A percentile compares a stretch with the other conserved stretches of the same genome.
These are phyloP conservation scores for Podochytrium sp. DNA, from an alignment of 192 early-diverging fungal genomes.

Conservation along the genomic window DNA sequence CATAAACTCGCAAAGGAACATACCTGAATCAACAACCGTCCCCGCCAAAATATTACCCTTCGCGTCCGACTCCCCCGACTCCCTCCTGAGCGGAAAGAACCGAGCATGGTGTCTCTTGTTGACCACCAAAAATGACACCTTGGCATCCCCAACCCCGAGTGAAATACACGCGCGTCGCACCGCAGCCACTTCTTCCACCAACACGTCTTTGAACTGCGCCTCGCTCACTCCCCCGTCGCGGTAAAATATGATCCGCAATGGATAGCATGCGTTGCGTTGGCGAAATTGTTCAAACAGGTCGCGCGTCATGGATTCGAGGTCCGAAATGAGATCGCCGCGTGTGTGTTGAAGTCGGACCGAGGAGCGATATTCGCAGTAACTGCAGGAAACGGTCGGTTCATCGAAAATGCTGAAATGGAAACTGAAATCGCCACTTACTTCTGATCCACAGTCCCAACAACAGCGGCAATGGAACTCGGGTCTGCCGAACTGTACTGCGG, in stretches of 20 bases:
- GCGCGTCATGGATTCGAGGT: slow-evolving; percentile 66
- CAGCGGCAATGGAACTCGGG: slow-evolving; percentile 54
- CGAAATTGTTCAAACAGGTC: slow-evolving; percentile 70
- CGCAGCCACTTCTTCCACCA: slow-evolving; percentile 69
- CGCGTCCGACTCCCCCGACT: slow-evolving; percentile 28
- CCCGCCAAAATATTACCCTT: slow-evolving; percentile 54
- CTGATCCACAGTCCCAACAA: slow-evolving; percentile 51
- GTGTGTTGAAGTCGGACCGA: slow-evolving; percentile 63
- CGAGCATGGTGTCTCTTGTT: slow-evolving; percentile 83
- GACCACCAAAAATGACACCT: slow-evolving; percentile 66
- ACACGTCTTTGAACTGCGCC: slow-evolving; percentile 71
- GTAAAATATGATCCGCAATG: slow-evolving; percentile 80
- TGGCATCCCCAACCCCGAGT: slow-evolving; percentile 13
- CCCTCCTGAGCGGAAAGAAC: slow-evolving; percentile 51
- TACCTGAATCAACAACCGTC: slow-evolving; percentile 47
- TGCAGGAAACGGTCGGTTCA: not conserved
- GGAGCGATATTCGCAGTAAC: slow-evolving; percentile 32
- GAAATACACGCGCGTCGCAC: slow-evolving; percentile 55
- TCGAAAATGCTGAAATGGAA: slow-evolving; percentile 28
- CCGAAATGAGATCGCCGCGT: slow-evolving; percentile 72
- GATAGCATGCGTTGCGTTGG: slow-evolving; percentile 60
- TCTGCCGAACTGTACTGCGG: slow-evolving; percentile 39
- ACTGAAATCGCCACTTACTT: not conserved
- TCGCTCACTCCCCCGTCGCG: slow-evolving; percentile 76
- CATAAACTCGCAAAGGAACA: too few species aligned